phyloP scores from a whole-genome alignment of 2,329 filamentous ascomycete genomes.

The Septoria linicola region DNA sequence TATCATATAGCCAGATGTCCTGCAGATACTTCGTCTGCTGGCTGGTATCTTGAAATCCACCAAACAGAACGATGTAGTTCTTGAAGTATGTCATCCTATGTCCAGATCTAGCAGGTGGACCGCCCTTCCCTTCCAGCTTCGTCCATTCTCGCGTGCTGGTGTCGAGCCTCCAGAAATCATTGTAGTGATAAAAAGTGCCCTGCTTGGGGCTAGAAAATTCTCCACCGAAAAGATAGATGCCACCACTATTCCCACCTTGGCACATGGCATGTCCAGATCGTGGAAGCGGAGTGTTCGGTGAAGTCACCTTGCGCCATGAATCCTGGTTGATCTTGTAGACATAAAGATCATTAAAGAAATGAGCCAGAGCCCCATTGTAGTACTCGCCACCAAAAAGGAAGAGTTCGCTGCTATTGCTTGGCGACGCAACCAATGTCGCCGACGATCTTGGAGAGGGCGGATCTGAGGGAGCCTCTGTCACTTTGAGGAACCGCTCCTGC shows the following conservation, averaged over 20 bases:
- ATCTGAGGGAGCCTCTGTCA: slow-evolving; percentile 73
- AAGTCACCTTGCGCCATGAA: slow-evolving; percentile 87
- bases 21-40: slow-evolving; percentile 91
- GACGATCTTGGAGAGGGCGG: slow-evolving; percentile 79
- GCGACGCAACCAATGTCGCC: slow-evolving; percentile 78
- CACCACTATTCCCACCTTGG: slow-evolving; percentile 77
- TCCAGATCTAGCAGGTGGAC: slow-evolving; percentile 80
- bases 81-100: slow-evolving; percentile 86
- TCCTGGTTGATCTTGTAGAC: slow-evolving; percentile 76
- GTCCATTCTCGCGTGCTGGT: slow-evolving; percentile 84
- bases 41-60: slow-evolving; percentile 95
- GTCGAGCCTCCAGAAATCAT: slow-evolving; percentile 95
- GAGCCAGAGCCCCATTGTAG: slow-evolving; percentile 84
- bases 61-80: slow-evolving; percentile 93
- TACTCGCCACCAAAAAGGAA: slow-evolving; percentile 94
- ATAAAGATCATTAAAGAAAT: slow-evolving; percentile 66
- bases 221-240: slow-evolving; percentile 89
- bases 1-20: slow-evolving; percentile 96
- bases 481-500: slow-evolving; percentile 90
- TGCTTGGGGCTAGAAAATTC: slow-evolving; percentile 97
- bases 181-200: slow-evolving; percentile 98
- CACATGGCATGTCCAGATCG: slow-evolving; percentile 94
- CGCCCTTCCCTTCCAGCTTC: slow-evolving; percentile 77
- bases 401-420: slow-evolving; percentile 80
- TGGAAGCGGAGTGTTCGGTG: slow-evolving; percentile 86